These are phyloP conservation scores for Diutina mesorugosa DNA, from an alignment of 1,139 yeast species.

Conservation along the genomic window DNA sequence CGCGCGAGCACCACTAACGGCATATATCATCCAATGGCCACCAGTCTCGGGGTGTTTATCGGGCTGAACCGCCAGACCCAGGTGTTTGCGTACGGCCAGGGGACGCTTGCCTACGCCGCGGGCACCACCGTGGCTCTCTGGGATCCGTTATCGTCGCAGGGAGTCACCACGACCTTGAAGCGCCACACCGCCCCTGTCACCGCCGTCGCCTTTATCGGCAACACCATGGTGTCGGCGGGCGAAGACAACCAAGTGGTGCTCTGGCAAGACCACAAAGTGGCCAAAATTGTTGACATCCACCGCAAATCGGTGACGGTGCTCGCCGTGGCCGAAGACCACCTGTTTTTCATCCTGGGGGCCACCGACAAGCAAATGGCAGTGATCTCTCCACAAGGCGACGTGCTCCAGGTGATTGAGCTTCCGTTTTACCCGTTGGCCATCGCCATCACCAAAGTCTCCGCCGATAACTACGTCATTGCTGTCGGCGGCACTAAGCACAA, in stretches of 20 bases:
- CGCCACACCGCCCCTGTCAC: slow-evolving; percentile 46
- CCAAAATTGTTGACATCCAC: slow-evolving; percentile 25
- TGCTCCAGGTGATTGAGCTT: slow-evolving; percentile 13
- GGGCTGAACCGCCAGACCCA: slow-evolving; percentile 2
- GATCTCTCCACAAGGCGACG: slow-evolving; percentile 24
- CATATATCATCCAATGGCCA: neutral
- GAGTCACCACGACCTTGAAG: slow-evolving; percentile 44
- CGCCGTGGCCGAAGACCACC: slow-evolving; percentile 25
- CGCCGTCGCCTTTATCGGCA: slow-evolving; percentile 42
- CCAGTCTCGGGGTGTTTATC: neutral
- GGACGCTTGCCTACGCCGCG: slow-evolving; percentile 66
- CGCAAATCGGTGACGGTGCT: slow-evolving; percentile 30
- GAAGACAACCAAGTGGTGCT: slow-evolving; percentile 52
- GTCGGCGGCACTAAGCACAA: slow-evolving; percentile 80
- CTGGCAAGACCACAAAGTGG: slow-evolving; percentile 36
- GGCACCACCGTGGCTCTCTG: slow-evolving; percentile 63
- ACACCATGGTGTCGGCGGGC: slow-evolving; percentile 39
- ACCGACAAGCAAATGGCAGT: slow-evolving; percentile 48
- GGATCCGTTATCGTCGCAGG: slow-evolving; percentile 41
- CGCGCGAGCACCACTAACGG: neutral
- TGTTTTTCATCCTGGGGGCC: slow-evolving; percentile 45
- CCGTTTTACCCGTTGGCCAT: slow-evolving; percentile 58
- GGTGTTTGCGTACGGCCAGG: neutral
- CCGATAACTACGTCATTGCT: slow-evolving; percentile 22
- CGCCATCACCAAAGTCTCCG: slow-evolving; percentile 33